Evolutionary conservation across 1,284 basidiomycete genomes (phyloP), one percentile per base, ranked within the genome.

Genomic region (Heterobasidion parviporum): DNA sequence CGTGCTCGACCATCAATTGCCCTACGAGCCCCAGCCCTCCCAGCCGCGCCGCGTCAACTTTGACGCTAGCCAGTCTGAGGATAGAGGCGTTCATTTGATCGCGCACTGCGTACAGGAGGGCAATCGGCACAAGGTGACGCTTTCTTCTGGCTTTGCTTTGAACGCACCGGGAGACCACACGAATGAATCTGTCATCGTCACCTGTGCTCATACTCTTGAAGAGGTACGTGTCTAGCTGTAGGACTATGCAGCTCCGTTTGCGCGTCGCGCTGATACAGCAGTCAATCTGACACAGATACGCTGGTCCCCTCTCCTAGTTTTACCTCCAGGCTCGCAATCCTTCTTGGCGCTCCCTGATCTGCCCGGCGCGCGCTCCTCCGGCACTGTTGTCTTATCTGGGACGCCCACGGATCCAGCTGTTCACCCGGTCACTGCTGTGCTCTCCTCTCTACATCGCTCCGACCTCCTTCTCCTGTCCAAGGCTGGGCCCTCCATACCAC

Each of bases 161-260:
- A 70, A 75, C 48, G 66, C 65, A 2, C 63, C 63, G 3, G 62
- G 60, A 10, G 61, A 64, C 34, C 57, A 65, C 2, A 62, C 66
- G 15, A 66, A 65, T 3, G 72, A 76, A 32, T 68, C 70, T 2
- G 60, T 81, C 9, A 64, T 87, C 32, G 64, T 87, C 12, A 82
- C 82, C 1, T 89, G 86, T 61, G 82, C 81, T 5, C 87, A 89
- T 65, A 87, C 86, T 2, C 64, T 88, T 32, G 80, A 84, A 63
- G 77, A 83, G 77, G 83, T 76, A 62, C 65, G 75, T 64, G 36
- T 55, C 43, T 9, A 16, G 57, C 49, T 26, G 26, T 26, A 26
- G 26, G 26, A 26, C 5, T 6, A n/a, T 12, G 47, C 54, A 6
- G 41, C 36, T 49, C 46, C 26, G 26, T n/a, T 26, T 9, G 32